Percentiles rank a stretch among this genome's conserved stretches.
Conservation (phyloP, 2,329 filamentous ascomycete genomes). For the Phyllosticta citrichinensis region DNA sequence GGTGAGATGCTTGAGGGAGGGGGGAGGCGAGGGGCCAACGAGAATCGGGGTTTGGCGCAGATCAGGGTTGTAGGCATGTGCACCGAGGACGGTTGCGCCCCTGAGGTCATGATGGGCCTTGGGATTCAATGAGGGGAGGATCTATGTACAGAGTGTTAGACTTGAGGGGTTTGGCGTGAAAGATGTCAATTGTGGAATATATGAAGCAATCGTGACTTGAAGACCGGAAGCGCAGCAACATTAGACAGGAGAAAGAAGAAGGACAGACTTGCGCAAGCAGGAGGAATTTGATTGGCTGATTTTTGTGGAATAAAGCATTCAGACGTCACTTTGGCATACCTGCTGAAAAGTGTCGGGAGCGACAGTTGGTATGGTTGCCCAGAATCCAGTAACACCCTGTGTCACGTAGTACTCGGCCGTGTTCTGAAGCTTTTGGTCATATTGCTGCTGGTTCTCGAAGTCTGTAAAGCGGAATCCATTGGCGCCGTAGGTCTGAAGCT, state of each 20-base stretch:
- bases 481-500: slow-evolving; percentile 46
- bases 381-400: slow-evolving; percentile 45
- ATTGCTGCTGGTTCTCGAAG: slow-evolving; percentile 33
- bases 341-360: slow-evolving; percentile 36
- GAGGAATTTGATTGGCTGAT: background rate
- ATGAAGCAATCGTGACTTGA: background rate
- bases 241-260: background rate
- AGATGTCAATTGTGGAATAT: background rate
- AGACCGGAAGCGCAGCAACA: background rate
- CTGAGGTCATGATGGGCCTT: slow-evolving; percentile 26
- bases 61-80: slow-evolving; percentile 49
- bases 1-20: slow-evolving; percentile 40
- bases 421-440: slow-evolving; percentile 34
- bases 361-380: slow-evolving; percentile 44
- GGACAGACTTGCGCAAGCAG: background rate
- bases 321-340: slow-evolving; percentile 18
- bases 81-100: slow-evolving; percentile 43
- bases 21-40: slow-evolving; percentile 31
- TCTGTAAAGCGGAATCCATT: slow-evolving; percentile 47
- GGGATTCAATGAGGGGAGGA: slow-evolving; percentile 39
- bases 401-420: slow-evolving; percentile 40
- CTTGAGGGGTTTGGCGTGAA: background rate
- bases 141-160: slow-evolving; percentile 19
- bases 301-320: background rate
- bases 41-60: slow-evolving; percentile 39